Evolutionary conservation across 148 eudicot genomes (phyloP), one percentile per base, ranked within the genome.

Genomic region (Camellia lanceoleosa): DNA sequence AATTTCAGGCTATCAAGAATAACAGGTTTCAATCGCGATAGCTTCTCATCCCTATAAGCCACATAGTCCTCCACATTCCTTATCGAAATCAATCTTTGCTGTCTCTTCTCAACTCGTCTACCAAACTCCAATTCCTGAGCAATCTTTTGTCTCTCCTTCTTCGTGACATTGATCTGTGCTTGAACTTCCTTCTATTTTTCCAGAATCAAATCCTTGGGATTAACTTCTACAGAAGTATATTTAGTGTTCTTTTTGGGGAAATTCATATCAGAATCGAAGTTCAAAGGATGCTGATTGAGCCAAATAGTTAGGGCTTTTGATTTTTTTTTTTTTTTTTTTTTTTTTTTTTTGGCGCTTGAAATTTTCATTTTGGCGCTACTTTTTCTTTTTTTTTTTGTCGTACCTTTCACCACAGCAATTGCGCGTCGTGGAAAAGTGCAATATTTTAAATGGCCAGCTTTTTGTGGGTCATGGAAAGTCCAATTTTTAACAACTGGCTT

Each of bases 81-180:
- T 13, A 86, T 74, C 7, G 93, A 91, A 68, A 55, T 70, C 69
- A 86, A 51, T 20, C 73, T 79, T 63, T 77, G 81, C 77, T 87
- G 86, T 77, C 83, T 85, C 85, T 75, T 90, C 82, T 86, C 83
- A 71, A 90, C 85, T 1, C 76, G 79, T 18, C 74, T 83, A 5
- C 98, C 97, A 47, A 84, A 95, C 62, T 95, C 93, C 81, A 93
- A 7, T 63, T 90, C 80, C 79, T 84, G 89, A 3, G 93, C 85
- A 42, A 94, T 81, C 81, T 83, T 92, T 15, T 97, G 90, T 79
- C 92, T 81, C 79, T 94, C 93, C 79, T 92, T 89, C 84, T 94
- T 94, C 5, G 93, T 83, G 11, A 94, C 82, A 71, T 94, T 92
- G 68, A 92, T 79, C 79, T 90, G 90, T 51, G 77, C 88, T 63